Conservation (phyloP, 257 asterid species). For the Leptodermis oblonga region DNA sequence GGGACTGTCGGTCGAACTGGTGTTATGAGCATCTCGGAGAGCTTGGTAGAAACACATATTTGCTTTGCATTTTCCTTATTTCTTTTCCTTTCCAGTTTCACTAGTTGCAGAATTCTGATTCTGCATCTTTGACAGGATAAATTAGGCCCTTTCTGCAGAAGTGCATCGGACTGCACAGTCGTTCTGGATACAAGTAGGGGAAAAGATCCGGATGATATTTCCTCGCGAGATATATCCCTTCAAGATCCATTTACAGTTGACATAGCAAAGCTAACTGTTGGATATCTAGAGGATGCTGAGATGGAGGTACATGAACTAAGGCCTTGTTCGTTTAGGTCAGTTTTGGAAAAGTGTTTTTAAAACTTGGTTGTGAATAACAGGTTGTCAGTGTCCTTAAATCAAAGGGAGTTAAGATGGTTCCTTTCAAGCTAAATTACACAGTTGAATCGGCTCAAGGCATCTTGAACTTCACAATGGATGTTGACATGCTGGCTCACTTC, state of each 20-base stretch:
- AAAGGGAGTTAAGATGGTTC: slow-evolving; percentile 74
- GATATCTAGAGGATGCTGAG: slow-evolving; percentile 90
- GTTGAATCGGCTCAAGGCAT: slow-evolving; percentile 93
- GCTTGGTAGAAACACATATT: slow-evolving; percentile 56
- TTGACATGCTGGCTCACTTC: slow-evolving; percentile 88
- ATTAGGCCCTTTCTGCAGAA: slow-evolving; percentile 91
- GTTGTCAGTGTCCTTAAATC: slow-evolving; percentile 67
- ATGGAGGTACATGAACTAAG: slow-evolving; percentile 54
- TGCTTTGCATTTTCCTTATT: slow-evolving; percentile 1
- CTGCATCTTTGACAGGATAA: slow-evolving; percentile 51
- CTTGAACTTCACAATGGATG: slow-evolving; percentile 86
- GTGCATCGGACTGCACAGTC: slow-evolving; percentile 71
- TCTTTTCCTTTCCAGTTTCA: not conserved
- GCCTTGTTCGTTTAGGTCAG: not conserved
- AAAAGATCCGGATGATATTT: slow-evolving; percentile 72
- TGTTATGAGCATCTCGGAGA: slow-evolving; percentile 88
- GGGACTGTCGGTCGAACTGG: slow-evolving; percentile 90
- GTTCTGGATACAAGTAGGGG: slow-evolving; percentile 73
- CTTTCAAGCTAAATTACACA: slow-evolving; percentile 71
- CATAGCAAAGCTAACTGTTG: slow-evolving; percentile 65
- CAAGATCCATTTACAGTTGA: slow-evolving; percentile 71
- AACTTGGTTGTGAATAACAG: slow-evolving; percentile 26
- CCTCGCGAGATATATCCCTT: slow-evolving; percentile 64
- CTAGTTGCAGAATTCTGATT: slow-evolving; percentile 3
- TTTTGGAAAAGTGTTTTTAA: not conserved